Evolutionary conservation across 352 stramenopile species (phyloP).

Genomic region (Phytopythium aichiense): DNA sequence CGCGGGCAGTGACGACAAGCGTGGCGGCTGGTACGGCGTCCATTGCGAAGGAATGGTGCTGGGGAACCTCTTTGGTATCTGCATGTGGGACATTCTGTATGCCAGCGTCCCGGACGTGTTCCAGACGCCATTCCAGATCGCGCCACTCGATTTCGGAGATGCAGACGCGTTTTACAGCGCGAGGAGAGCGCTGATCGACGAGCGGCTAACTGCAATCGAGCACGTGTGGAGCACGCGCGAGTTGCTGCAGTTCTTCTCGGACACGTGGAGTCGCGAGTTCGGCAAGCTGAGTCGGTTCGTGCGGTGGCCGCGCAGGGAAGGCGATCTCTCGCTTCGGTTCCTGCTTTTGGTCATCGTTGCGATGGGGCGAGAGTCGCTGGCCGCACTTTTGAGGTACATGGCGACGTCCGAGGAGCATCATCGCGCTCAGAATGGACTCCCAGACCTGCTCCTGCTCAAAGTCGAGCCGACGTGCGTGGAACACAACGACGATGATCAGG

Average conservation of each 20-base stretch:
- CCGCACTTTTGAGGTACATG: constrained; percentile 58
- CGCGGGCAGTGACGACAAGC: background rate
- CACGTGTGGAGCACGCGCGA: constrained; percentile 33
- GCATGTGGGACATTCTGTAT: constrained; percentile 90
- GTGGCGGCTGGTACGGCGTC: constrained; percentile 77
- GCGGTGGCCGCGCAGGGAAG: constrained; percentile 32
- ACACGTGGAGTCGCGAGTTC: constrained; percentile 36
- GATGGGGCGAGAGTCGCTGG: constrained; percentile 36
- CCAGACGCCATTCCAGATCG: constrained; percentile 78
- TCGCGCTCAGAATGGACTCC: constrained; percentile 65
- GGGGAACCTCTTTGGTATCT: constrained; percentile 72
- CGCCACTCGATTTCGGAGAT: constrained; percentile 69
- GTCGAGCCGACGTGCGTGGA: constrained; percentile 8
- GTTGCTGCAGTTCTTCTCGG: constrained; percentile 31
- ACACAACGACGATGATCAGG: constrained; percentile 3
- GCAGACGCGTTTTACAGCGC: constrained; percentile 44
- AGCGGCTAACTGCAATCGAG: constrained; percentile 35
- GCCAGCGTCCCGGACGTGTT: constrained; percentile 77
- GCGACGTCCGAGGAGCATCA: constrained; percentile 64
- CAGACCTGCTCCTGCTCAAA: constrained; percentile 58
- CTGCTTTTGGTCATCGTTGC: constrained; percentile 48
- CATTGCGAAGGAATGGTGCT: constrained; percentile 80
- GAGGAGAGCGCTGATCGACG: constrained; percentile 41
- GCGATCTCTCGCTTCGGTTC: constrained; percentile 31
- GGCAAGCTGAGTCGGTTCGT: constrained; percentile 67